phyloP scores from a whole-genome alignment of 805 yeast species.

The Pichia californica region DNA sequence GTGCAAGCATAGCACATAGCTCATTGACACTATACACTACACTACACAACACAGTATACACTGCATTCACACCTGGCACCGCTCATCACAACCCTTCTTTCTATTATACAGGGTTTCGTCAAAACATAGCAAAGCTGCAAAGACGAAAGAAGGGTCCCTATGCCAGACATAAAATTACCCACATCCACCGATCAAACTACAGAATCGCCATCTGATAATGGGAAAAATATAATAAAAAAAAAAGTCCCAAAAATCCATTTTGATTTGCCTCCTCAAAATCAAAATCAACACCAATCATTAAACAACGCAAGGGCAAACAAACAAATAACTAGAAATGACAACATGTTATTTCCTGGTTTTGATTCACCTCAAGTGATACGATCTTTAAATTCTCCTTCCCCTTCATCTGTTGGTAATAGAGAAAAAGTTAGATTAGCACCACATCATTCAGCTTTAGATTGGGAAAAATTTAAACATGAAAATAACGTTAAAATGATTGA shows the following conservation, averaged over 20 bases:
- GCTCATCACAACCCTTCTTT: no score
- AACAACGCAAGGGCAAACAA: background rate
- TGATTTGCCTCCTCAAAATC: background rate
- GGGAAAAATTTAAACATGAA: constrained; percentile 58
- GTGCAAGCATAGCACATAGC: no score
- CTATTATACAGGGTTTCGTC: no score
- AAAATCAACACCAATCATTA: no score
- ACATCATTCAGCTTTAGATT: constrained; percentile 81
- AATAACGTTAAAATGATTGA: constrained; percentile 48
- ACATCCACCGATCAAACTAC: background rate
- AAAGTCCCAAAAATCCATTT: background rate
- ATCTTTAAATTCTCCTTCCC: constrained; percentile 8
- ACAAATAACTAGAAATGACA: background rate
- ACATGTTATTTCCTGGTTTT: constrained; percentile 12
- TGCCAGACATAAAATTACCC: background rate
- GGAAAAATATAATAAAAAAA: no score
- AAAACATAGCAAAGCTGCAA: no score
- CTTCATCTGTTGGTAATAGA: constrained; percentile 26
- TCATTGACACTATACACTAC: no score
- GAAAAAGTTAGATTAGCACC: constrained; percentile 62
- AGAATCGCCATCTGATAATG: no score
- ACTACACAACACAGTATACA: no score
- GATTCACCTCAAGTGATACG: constrained; percentile 17
- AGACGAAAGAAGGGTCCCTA: no score
- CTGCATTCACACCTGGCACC: no score